Base-by-base conservation (phyloP, 2,329 filamentous ascomycete genomes). In the Penicillium janthinellum region DNA sequence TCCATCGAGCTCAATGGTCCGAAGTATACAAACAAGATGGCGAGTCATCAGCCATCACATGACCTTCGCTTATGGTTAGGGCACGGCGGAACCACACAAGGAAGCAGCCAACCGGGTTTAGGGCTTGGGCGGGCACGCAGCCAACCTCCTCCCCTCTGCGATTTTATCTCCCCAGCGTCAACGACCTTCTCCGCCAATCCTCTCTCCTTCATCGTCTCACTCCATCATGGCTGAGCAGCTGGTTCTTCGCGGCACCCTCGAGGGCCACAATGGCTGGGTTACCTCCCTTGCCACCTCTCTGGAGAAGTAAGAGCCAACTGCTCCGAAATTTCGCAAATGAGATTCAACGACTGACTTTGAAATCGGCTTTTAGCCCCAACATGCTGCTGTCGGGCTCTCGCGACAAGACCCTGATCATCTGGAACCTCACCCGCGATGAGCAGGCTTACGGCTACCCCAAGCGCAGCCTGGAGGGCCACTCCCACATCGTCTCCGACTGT, bases 181-280 rank as follows among this genome's bases (percentile, higher is more conserved):
- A 75, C 70, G 74, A 76, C 69, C 71, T 72, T 71, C 74, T 77
- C 74, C 73, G 73, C 74, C 75, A 74, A 71, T 73, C 71, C 70
- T 73, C 74, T 71, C 70, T 71, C 71, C 68, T 72, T 71, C 70
- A 74, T 74, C 73, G 70, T 71, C 71, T 71, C 73, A 76, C 71
- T 75, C 72, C 70, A 78, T 77, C 78, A 95, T 95, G 91, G 89
- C 90, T 86, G 91, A 95, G 87, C 90, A 94, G 87, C 86, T 95
- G 82, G 92, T 96, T 85, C 90, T 95, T 83, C 93, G 94, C 86
- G 92, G 92, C 82, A 95, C 91, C 86, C 91, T 96, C 82, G 91
- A 95, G 90, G 94, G 94, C 89, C 94, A 98, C 89, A 95, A 90
- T 87, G 94, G 94, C 88, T 98, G 94, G 94, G 94, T 98, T 85